phyloP scores from a whole-genome alignment of 176 grass and related monocot species.

The Aegilops umbellulata region DNA sequence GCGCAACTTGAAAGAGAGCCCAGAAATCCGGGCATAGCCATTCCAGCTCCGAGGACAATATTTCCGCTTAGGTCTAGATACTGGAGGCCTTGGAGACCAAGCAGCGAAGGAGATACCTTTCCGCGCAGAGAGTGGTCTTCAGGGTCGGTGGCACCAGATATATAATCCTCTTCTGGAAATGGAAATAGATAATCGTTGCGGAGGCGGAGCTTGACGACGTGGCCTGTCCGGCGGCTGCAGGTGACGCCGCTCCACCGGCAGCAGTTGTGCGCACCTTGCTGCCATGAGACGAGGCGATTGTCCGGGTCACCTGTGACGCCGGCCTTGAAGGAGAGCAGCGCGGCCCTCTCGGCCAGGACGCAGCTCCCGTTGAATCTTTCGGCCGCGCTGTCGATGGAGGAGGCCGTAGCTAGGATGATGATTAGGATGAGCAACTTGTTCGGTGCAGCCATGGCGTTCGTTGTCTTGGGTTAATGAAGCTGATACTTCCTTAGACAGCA shows the following conservation, averaged over 20 bases:
- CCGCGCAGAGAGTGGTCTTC: background rate
- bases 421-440: background rate
- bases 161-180: no score
- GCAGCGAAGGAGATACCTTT: background rate
- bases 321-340: constrained; percentile 34
- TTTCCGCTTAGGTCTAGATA: background rate
- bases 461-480: background rate
- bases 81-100: background rate
- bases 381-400: no score
- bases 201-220: background rate
- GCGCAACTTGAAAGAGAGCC: no score
- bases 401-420: background rate
- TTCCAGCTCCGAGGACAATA: background rate
- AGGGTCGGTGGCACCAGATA: no score
- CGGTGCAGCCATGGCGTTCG: background rate
- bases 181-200: background rate
- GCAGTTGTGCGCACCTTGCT: background rate
- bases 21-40: background rate
- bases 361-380: background rate
- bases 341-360: background rate
- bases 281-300: background rate
- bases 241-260: constrained; percentile 3
- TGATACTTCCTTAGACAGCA: no score
- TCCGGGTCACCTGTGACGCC: background rate
- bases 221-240: constrained; percentile 14